Conservation (phyloP, 2,329 filamentous ascomycete species). For the Alternaria dauci region DNA sequence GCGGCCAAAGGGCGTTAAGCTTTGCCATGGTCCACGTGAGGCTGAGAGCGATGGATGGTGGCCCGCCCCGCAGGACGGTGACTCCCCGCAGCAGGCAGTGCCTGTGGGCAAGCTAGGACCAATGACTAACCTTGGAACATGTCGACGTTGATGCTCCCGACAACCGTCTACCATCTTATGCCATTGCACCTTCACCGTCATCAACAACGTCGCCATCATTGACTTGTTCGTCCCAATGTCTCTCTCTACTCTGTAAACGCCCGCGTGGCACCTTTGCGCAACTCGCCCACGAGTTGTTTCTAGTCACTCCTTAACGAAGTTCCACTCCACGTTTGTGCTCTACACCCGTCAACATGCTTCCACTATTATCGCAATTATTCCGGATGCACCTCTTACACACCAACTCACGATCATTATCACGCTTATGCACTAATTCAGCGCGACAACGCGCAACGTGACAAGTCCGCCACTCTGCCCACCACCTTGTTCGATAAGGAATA, state of each 20-base stretch:
- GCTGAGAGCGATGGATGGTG: conserved; percentile 10
- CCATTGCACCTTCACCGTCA: conserved; percentile 5
- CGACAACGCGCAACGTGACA: conserved; percentile 10
- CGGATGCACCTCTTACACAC: conserved; percentile 61
- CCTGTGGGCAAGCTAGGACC: conserved; percentile 14
- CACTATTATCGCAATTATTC: conserved; percentile 57
- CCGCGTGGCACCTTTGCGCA: conserved; percentile 34
- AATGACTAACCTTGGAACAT: conserved; percentile 16
- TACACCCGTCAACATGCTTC: conserved; percentile 59
- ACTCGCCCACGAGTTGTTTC: conserved; percentile 31
- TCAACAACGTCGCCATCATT: conserved; percentile 1
- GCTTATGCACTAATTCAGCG: conserved; percentile 22
- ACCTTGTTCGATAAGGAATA: background rate
- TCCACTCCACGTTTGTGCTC: conserved; percentile 32
- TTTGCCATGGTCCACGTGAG: background rate
- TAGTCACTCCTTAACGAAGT: conserved; percentile 30
- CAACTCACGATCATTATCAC: conserved; percentile 58
- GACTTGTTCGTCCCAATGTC: conserved; percentile 19
- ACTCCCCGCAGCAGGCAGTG: conserved; percentile 15
- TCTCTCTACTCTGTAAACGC: conserved; percentile 28
- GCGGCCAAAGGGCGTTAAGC: conserved; percentile 15
- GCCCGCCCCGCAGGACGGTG: conserved; percentile 10
- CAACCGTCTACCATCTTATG: conserved; percentile 8
- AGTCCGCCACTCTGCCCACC: background rate
- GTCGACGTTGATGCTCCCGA: conserved; percentile 11